Evolutionary conservation across 2,329 filamentous ascomycete species (phyloP).

Genomic region (Volutella citrinella): DNA sequence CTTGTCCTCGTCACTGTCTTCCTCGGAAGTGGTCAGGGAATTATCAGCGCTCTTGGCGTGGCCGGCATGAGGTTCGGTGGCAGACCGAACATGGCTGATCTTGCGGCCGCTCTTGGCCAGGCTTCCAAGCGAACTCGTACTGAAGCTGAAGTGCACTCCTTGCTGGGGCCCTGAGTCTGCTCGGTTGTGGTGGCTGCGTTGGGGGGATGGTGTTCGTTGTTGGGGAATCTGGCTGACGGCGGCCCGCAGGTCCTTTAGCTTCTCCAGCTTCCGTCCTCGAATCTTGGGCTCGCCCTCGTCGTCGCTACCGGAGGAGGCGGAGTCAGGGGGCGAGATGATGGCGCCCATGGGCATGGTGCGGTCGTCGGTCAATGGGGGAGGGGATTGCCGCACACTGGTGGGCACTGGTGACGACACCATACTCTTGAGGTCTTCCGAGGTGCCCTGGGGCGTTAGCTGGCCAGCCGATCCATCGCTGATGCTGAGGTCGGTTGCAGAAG

Average conservation of each 20-base stretch:
- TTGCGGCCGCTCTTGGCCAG: slow-evolving; percentile 40
- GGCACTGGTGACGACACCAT: slow-evolving; percentile 29
- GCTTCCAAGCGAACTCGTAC: slow-evolving; percentile 43
- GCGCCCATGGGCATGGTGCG: slow-evolving; percentile 76
- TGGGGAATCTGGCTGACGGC: slow-evolving; percentile 76
- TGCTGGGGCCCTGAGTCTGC: slow-evolving; percentile 47
- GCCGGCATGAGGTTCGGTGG: slow-evolving; percentile 52
- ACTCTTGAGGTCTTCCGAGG: slow-evolving; percentile 47
- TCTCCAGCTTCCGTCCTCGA: slow-evolving; percentile 48
- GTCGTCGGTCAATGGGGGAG: slow-evolving; percentile 72
- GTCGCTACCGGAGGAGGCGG: slow-evolving; percentile 75
- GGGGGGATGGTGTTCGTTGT: slow-evolving; percentile 46
- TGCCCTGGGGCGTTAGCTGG: slow-evolving; percentile 47
- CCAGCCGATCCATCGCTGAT: slow-evolving; percentile 25
- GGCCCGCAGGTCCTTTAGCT: slow-evolving; percentile 69
- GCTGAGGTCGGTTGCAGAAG: slow-evolving; percentile 38
- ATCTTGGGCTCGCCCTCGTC: slow-evolving; percentile 62
- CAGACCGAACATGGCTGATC: slow-evolving; percentile 50
- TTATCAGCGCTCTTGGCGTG: slow-evolving; percentile 45
- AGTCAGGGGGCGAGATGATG: slow-evolving; percentile 89
- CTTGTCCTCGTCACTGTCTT: slow-evolving; percentile 60
- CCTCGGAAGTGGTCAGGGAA: slow-evolving; percentile 54
- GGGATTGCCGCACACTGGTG: slow-evolving; percentile 72
- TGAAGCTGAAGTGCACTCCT: slow-evolving; percentile 45
- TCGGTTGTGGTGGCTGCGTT: slow-evolving; percentile 28